A percentile compares a stretch with the other conserved stretches of the same genome.
These are phyloP conservation scores for Mesembryanthemum crystallinum DNA, from an alignment of 148 eudicot species.

Conservation along the genomic window DNA sequence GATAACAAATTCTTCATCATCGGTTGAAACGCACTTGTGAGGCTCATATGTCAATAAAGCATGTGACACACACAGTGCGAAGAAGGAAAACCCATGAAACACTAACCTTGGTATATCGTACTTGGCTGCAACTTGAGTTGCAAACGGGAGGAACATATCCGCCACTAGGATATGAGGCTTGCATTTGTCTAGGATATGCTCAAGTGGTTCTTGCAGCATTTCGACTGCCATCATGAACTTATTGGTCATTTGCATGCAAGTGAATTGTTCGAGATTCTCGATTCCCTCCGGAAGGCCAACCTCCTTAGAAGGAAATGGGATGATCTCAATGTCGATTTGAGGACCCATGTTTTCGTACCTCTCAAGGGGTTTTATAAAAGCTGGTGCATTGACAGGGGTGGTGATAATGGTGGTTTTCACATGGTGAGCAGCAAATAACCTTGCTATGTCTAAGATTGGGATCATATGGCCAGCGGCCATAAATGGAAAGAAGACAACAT, in stretches of 20 bases:
- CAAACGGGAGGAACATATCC: constrained; percentile 32
- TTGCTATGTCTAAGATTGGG: constrained; percentile 40
- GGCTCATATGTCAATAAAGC: constrained; percentile 24
- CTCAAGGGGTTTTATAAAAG: constrained; percentile 20
- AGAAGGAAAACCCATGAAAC: constrained; percentile 23
- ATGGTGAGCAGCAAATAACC: constrained; percentile 28
- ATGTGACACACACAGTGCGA: constrained; percentile 15
- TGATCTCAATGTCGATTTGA: constrained; percentile 23
- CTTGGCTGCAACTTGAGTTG: constrained; percentile 33
- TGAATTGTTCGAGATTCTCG: constrained; percentile 24
- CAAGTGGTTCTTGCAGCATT: constrained; percentile 28
- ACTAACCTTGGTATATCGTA: constrained; percentile 33
- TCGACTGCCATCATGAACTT: constrained; percentile 21
- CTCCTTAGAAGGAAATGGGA: constrained; percentile 33
- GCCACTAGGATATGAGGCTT: constrained; percentile 37
- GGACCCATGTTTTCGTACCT: constrained; percentile 4
- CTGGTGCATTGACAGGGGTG: constrained; percentile 39
- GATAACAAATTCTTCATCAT: constrained; percentile 31
- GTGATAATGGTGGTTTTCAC: constrained; percentile 37
- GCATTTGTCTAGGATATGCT: constrained; percentile 19
- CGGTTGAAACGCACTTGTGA: constrained; percentile 15
- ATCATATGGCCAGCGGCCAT: constrained; percentile 47
- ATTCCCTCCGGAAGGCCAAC: constrained; percentile 31
- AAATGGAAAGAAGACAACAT: constrained; percentile 37
- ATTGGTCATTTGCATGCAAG: neutral